Conservation (phyloP, 2,329 filamentous ascomycete species). For the Alternaria consortialis region DNA sequence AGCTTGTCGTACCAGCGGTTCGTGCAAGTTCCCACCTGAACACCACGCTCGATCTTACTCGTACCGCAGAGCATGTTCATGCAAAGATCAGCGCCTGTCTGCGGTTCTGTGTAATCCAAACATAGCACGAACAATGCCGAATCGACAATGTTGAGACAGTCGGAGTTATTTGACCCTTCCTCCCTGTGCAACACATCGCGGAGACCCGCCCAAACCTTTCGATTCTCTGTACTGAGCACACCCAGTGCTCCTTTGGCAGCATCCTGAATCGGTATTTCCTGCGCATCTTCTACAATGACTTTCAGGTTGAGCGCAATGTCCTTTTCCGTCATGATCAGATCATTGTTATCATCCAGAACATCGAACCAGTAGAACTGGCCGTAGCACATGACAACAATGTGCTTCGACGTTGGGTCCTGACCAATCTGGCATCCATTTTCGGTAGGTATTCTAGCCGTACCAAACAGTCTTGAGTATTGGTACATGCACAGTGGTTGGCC, state of each 20-base stretch:
- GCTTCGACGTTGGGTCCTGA: constrained; percentile 91
- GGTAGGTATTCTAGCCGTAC: constrained; percentile 91
- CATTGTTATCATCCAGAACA: constrained; percentile 90
- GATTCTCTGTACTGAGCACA: constrained; percentile 93
- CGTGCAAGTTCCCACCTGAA: constrained; percentile 96
- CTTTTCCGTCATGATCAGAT: constrained; percentile 96
- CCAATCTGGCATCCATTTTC: constrained; percentile 95
- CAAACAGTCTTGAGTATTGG: constrained; percentile 94
- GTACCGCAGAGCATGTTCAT: constrained; percentile 99
- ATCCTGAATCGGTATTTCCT: constrained; percentile 88
- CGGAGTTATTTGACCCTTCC: constrained; percentile 89
- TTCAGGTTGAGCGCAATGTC: constrained; percentile 91
- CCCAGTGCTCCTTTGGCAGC: constrained; percentile 95
- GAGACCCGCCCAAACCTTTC: constrained; percentile 93
- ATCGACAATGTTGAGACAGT: constrained; percentile 95
- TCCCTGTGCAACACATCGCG: constrained; percentile 88
- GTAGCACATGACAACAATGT: constrained; percentile 90
- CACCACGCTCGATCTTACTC: constrained; percentile 87
- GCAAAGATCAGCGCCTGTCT: constrained; percentile 83
- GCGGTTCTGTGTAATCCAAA: constrained; percentile 89
- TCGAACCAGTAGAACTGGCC: constrained; percentile 99
- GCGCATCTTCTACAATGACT: constrained; percentile 89
- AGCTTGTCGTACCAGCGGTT: constrained; percentile 99
- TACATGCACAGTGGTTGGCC: constrained; percentile 95
- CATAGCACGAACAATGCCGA: constrained; percentile 92